Evolutionary conservation across 83 land plant genomes (phyloP).

Genomic region (Larix sibirica): DNA sequence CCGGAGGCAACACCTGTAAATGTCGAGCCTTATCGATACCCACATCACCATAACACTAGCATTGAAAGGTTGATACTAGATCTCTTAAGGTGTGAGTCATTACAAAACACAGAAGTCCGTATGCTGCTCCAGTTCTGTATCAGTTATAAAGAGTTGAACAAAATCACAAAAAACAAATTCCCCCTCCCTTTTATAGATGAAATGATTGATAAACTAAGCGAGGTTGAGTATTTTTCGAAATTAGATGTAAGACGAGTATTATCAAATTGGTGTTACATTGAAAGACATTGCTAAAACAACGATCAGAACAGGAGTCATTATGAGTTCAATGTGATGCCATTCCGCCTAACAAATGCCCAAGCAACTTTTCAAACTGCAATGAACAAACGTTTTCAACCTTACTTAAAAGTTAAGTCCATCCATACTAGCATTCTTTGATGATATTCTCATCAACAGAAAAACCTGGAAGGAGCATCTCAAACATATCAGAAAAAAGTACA

Average conservation of each 20-base stretch:
- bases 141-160: not conserved
- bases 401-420: too few species aligned
- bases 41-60: not conserved
- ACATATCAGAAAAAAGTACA: not conserved
- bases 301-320: too few species aligned
- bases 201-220: too few species aligned
- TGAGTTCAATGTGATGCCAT: not conserved
- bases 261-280: too few species aligned
- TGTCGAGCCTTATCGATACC: not conserved
- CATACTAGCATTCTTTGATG: not conserved
- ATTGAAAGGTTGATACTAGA: not conserved
- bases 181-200: not conserved
- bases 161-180: too few species aligned
- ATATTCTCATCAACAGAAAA: too few species aligned
- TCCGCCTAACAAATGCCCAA: not conserved
- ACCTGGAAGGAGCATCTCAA: not conserved
- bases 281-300: too few species aligned
- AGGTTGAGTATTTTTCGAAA: too few species aligned
- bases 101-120: too few species aligned
- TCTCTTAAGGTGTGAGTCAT: not conserved
- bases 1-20: not conserved
- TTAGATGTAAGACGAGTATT: not conserved
- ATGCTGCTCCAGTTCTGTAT: too few species aligned
- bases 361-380: not conserved
- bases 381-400: not conserved